Evolutionary conservation across 2,329 filamentous ascomycete species (phyloP).

Genomic region (Leptographium radiaticola): DNA sequence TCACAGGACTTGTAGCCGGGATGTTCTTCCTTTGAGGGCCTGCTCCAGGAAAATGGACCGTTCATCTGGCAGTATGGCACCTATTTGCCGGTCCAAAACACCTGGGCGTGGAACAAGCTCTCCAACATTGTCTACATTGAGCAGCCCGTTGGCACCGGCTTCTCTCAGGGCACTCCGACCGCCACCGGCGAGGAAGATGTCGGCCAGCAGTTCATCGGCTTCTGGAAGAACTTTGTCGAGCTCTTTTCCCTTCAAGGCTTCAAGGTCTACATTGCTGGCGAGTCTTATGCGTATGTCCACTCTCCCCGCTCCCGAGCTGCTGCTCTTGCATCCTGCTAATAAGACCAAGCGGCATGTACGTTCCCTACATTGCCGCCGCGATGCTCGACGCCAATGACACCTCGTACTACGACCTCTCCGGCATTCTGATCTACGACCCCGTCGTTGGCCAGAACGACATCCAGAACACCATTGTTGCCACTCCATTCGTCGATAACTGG

Average conservation of each 20-base stretch:
- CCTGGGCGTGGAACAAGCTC: conserved; percentile 61
- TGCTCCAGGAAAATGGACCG: conserved; percentile 67
- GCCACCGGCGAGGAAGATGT: conserved; percentile 55
- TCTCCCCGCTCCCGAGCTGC: not conserved
- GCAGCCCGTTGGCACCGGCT: conserved; percentile 55
- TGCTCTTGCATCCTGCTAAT: not conserved
- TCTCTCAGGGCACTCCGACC: conserved; percentile 49
- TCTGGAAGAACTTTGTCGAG: conserved; percentile 66
- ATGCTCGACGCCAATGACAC: conserved; percentile 57
- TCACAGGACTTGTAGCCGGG: conserved; percentile 27
- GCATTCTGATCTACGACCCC: conserved; percentile 63
- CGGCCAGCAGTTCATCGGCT: conserved; percentile 60
- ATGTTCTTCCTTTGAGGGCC: conserved; percentile 49
- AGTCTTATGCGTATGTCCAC: conserved; percentile 45
- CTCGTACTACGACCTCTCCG: conserved; percentile 53
- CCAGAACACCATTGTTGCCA: conserved; percentile 32
- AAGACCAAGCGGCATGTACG: conserved; percentile 38
- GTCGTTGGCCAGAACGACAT: conserved; percentile 38
- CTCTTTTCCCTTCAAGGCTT: conserved; percentile 54
- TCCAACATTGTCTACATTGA: conserved; percentile 70
- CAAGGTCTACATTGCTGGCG: conserved; percentile 62
- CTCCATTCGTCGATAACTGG: conserved; percentile 50
- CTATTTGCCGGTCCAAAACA: conserved; percentile 48
- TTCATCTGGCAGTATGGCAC: conserved; percentile 62
- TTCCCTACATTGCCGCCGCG: conserved; percentile 59